phyloP scores from a whole-genome alignment of 768 basidiomycete species.

The Fomitopsis serialis region DNA sequence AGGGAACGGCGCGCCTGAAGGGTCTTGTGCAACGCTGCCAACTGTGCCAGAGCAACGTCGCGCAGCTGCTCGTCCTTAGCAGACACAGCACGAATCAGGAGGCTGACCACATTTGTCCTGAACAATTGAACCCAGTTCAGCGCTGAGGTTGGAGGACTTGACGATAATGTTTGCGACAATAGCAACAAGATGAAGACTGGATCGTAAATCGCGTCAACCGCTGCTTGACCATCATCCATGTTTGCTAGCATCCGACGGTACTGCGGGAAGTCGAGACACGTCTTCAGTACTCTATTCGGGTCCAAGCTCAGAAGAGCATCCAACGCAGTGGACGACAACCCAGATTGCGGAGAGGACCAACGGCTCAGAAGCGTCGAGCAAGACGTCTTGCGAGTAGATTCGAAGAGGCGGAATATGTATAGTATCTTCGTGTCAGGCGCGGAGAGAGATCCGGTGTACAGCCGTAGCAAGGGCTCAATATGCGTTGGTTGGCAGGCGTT shows the following conservation, averaged over 20 bases:
- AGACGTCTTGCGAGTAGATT: constrained; percentile 61
- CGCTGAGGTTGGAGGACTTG: constrained; percentile 50
- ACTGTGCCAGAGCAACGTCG: constrained; percentile 51
- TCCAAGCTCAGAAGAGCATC: constrained; percentile 73
- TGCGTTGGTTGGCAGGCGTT: constrained; percentile 87
- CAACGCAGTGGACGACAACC: constrained; percentile 41
- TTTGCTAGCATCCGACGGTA: constrained; percentile 49
- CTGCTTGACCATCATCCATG: constrained; percentile 14
- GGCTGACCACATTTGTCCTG: constrained; percentile 69
- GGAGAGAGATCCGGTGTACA: constrained; percentile 76
- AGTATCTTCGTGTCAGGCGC: constrained; percentile 61
- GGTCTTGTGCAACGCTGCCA: constrained; percentile 53
- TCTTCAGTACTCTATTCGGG: constrained; percentile 58
- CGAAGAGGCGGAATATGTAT: constrained; percentile 75
- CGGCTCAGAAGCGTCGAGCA: constrained; percentile 52
- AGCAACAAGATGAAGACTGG: constrained; percentile 70
- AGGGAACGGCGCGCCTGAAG: constrained; percentile 49
- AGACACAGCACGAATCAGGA: constrained; percentile 71
- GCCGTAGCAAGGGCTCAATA: constrained; percentile 64
- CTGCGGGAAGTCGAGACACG: constrained; percentile 65
- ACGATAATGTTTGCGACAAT: constrained; percentile 59
- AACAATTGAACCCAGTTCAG: constrained; percentile 85
- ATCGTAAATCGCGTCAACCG: constrained; percentile 54
- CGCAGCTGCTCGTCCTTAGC: constrained; percentile 58
- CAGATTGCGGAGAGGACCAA: constrained; percentile 55